Base-by-base conservation (phyloP, 352 stramenopile genomes). In the Pythium aristosporum region DNA sequence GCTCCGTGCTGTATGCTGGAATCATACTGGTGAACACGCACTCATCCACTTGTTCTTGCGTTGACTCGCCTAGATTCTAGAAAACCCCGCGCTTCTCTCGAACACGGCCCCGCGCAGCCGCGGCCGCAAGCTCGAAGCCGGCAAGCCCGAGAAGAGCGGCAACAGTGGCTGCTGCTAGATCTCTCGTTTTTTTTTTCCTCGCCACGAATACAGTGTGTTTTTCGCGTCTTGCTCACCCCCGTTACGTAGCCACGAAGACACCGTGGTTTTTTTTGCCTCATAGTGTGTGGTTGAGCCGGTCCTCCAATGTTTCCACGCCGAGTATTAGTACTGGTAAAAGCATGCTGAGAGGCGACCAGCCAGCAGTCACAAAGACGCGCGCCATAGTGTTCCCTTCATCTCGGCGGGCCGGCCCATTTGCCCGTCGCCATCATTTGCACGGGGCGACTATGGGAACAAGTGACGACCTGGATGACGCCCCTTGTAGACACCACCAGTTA, bases 21-120 rank as follows among this genome's bases (percentile, higher is more conserved):
- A 10, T 39, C 8, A 15, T 39, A 13, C 34, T 13, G 34, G 8
- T 39, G 34, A 39, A 39, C 11, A 1, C 11, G 34, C 7, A 5
- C 39, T 46, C 20, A 43, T 57, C 32, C 18, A 30, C 20, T 51
- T 3, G 11, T 4, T 53, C 18, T n/a, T 23, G n/a, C 13, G 25
- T 25, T 46, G 5, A 7, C 2, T 30, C 32, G 11, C 12, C 5
- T 44, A 96, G 88, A 96, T 97, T 37, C 54, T 97, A 67, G 91
- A 97, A 57, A 97, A 96, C 68, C 91, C 91, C 20, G 75, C 80
- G 61, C 80, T 97, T 28, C 62, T 97, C 36, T 88, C 85, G 43
- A 97, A 96, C 74, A 96, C 89, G 56, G 80, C 84, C 15, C 88
- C 88, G 42, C 81, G 81, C 54, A 85, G 56, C 65, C 82, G 78